Percentiles rank a stretch among this genome's conserved stretches.
Evolutionary conservation across 352 stramenopile species (phyloP).

Genomic region (Phytophthora pinifolia): DNA sequence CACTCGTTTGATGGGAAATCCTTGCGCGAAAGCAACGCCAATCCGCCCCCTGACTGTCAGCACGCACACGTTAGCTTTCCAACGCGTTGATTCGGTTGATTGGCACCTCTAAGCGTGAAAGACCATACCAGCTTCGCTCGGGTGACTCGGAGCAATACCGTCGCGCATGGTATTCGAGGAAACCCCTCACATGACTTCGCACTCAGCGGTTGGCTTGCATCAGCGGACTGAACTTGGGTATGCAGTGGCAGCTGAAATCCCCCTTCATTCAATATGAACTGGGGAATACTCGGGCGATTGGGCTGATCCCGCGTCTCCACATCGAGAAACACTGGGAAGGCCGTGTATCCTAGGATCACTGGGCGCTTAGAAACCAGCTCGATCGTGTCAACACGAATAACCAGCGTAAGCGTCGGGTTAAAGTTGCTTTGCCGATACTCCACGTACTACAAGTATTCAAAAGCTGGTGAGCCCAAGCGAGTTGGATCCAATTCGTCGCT

Average conservation of each 20-base stretch:
- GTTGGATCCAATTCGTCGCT: not conserved
- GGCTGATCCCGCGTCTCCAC: constrained; percentile 54
- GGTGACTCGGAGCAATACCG: constrained; percentile 69
- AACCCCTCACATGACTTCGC: constrained; percentile 38
- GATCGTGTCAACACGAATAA: constrained; percentile 86
- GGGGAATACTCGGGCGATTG: constrained; percentile 42
- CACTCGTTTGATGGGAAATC: constrained; percentile 53
- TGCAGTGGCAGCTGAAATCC: constrained; percentile 81
- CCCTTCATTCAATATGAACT: constrained; percentile 68
- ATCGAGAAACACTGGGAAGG: constrained; percentile 77
- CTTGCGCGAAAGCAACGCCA: constrained; percentile 56
- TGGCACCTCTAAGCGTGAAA: too few species aligned
- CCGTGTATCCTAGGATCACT: constrained; percentile 74
- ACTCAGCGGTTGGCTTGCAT: constrained; percentile 34
- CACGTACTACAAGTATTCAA: constrained; percentile 38
- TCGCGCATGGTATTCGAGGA: constrained; percentile 74
- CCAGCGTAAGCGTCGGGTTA: constrained; percentile 79
- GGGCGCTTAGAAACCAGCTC: constrained; percentile 49
- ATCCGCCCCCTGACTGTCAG: constrained; percentile 41
- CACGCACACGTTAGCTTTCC: not conserved
- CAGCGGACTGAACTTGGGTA: constrained; percentile 39
- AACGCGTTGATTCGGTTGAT: not conserved
- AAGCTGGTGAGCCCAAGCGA: constrained; percentile 1
- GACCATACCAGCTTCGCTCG: constrained; percentile 44
- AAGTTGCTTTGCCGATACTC: constrained; percentile 79